These are phyloP conservation scores for Paraleonurus japonicus DNA, from an alignment of 257 asterid genomes.

Conservation along the genomic window DNA sequence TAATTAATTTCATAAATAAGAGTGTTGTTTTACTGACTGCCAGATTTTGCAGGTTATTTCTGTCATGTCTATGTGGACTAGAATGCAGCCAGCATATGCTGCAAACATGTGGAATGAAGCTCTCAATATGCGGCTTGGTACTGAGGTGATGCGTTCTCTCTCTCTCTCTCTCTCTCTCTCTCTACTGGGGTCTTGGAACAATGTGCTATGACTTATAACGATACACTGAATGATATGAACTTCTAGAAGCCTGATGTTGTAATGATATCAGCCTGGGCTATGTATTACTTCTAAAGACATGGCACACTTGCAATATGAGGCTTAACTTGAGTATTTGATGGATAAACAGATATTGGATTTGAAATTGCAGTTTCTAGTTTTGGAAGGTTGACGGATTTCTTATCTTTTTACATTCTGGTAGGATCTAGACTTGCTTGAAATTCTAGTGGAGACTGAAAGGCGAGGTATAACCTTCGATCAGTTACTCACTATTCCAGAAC, in stretches of 20 bases:
- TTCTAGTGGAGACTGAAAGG: conserved; percentile 84
- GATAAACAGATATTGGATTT: neutral
- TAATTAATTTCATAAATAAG: neutral
- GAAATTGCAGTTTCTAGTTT: neutral
- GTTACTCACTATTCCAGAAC: conserved; percentile 88
- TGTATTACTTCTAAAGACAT: neutral
- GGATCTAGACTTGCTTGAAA: conserved; percentile 81
- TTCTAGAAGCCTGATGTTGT: neutral
- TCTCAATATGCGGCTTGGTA: conserved; percentile 96
- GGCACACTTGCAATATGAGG: neutral
- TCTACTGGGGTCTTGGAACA: neutral
- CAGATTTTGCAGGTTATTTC: conserved; percentile 73
- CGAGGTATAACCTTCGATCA: conserved; percentile 92
- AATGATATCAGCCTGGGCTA: neutral
- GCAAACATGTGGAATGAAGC: conserved; percentile 99
- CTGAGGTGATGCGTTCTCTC: conserved; percentile 53
- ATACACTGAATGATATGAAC: neutral
- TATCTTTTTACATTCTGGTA: conserved; percentile 27
- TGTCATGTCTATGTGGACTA: conserved; percentile 99
- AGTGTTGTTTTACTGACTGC: conserved; percentile 18
- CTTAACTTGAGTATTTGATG: neutral
- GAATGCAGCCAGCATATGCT: conserved; percentile 99
- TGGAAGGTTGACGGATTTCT: neutral
- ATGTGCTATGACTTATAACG: neutral
- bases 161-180: no score